These are phyloP conservation scores for Lagenidium sp. DNA, from an alignment of 352 stramenopile species.

Conservation along the genomic window DNA sequence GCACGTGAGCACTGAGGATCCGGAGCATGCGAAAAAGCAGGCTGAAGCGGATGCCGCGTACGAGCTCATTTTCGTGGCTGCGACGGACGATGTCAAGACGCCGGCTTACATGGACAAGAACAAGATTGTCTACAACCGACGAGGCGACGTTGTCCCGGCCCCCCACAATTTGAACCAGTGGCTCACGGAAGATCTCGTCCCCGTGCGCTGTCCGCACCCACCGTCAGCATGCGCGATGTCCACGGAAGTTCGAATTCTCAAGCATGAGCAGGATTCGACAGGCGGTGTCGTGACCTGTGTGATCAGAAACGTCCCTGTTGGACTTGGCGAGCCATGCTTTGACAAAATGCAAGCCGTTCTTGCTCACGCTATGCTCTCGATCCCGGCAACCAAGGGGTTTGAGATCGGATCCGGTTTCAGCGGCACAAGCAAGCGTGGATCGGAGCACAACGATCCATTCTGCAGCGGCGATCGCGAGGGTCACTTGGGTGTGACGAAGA, in stretches of 20 bases:
- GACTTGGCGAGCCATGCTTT: slow-evolving; percentile 97
- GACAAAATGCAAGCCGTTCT: slow-evolving; percentile 99
- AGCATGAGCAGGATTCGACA: slow-evolving; percentile 86
- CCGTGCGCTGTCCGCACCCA: slow-evolving; percentile 92
- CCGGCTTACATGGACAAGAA: slow-evolving; percentile 92
- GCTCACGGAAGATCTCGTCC: slow-evolving; percentile 82
- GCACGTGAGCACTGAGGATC: slow-evolving; percentile 21
- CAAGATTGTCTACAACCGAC: slow-evolving; percentile 85
- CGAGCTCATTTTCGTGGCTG: slow-evolving; percentile 60
- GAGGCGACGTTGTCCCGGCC: slow-evolving; percentile 43
- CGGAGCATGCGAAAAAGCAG: slow-evolving; percentile 32
- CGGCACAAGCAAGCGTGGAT: slow-evolving; percentile 94
- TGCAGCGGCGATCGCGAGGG: slow-evolving; percentile 43
- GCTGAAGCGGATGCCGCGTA: slow-evolving; percentile 54
- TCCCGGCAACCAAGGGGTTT: slow-evolving; percentile 99
- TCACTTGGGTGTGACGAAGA: slow-evolving; percentile 74
- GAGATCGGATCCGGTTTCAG: slow-evolving; percentile 95
- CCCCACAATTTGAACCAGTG: slow-evolving; percentile 49
- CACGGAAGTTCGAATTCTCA: slow-evolving; percentile 90
- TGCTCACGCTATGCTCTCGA: slow-evolving; percentile 98
- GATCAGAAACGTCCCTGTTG: slow-evolving; percentile 94
- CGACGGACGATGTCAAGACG: slow-evolving; percentile 39
- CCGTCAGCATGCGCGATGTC: slow-evolving; percentile 93
- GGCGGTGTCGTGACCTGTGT: slow-evolving; percentile 96
- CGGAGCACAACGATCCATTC: slow-evolving; percentile 99